Base-by-base conservation (phyloP, 1,284 basidiomycete genomes). In the Rhodotorula sp. region DNA sequence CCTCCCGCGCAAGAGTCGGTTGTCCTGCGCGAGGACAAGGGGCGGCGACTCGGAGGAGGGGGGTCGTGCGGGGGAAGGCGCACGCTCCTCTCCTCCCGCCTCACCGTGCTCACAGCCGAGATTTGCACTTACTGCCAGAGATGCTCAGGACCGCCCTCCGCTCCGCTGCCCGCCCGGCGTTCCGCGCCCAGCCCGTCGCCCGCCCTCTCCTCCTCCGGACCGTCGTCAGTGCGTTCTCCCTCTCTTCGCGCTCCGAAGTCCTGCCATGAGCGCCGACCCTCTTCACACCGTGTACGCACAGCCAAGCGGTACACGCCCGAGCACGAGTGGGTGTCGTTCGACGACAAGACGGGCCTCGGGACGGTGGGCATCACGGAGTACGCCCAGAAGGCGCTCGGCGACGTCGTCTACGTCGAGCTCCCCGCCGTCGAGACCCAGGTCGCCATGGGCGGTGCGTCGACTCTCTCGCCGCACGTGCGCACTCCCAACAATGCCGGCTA, bases 341-440 rank as follows among this genome's bases (percentile, higher is more conserved):
- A 99, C 81, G 87, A 91, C 72, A 82, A 83, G 61, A 91, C 90
- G 57, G 89, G 90, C 69, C 79, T 94, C 63, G 97, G 94, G 55
- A 90, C 87, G 15, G 86, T 99, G 56, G 89, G 89, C 57, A 94
- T 99, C 81, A 98, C 97, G 32, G 86, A 97, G 82, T 92, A 97
- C 81, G 96, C 96, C 8, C 94, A 98, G 82, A 88, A 89, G 69
- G 89, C 90, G 63, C 86, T 99, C 7, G 97, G 96, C 37, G 97
- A 99, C 82, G 94, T 99, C 69, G 96, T 99, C 61, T 99, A 94
- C 83, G 94, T 99, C 67, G 97, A 99, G 82, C 86, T 99, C 66
- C 92, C 94, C 6, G 78, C 82, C 22, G 81, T 86, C n/a, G 93
- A 91, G 17, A 85, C 86, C 4, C 83, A 88, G 76, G 85, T 98